Evolutionary conservation across 1,139 yeast species (phyloP).

Genomic region (Sugiyamaella pinicola): DNA sequence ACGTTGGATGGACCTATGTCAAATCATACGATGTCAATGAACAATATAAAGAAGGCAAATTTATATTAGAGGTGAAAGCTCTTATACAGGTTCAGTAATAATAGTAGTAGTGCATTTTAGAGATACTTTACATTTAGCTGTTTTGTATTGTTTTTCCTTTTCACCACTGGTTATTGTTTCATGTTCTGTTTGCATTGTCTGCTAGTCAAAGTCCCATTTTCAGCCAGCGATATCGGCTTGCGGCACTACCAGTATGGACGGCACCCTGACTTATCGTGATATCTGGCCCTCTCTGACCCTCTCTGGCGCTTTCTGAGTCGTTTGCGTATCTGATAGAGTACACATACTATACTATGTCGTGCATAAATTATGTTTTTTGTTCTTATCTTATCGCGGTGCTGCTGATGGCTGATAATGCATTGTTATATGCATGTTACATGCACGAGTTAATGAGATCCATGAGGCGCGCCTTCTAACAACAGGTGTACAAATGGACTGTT

Average conservation of each 20-base stretch:
- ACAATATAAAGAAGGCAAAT: conserved; percentile 76
- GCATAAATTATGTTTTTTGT: neutral
- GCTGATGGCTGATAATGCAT: conserved; percentile 5
- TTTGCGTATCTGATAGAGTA: neutral
- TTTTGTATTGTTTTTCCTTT: neutral
- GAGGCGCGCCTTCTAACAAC: too few relatives aligned
- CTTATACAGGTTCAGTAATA: conserved; percentile 9
- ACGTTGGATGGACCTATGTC: conserved; percentile 79
- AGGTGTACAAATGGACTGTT: too few relatives aligned
- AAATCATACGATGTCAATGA: conserved; percentile 58
- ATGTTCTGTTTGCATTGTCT: neutral
- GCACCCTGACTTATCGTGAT: too few relatives aligned
- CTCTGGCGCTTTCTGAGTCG: neutral
- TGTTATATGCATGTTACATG: neutral
- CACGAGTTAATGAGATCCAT: conserved; percentile 1
- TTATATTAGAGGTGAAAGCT: conserved; percentile 59
- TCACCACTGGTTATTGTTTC: neutral
- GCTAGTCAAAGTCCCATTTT: too few relatives aligned
- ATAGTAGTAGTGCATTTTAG: neutral
- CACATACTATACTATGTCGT: neutral
- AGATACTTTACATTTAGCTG: neutral
- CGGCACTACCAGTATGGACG: too few relatives aligned
- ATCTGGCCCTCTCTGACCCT: too few relatives aligned
- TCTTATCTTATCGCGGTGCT: conserved; percentile 2
- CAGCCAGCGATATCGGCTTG: too few relatives aligned